phyloP scores from a whole-genome alignment of 306 rosid genomes.

The Hippophae rhamnoides region DNA sequence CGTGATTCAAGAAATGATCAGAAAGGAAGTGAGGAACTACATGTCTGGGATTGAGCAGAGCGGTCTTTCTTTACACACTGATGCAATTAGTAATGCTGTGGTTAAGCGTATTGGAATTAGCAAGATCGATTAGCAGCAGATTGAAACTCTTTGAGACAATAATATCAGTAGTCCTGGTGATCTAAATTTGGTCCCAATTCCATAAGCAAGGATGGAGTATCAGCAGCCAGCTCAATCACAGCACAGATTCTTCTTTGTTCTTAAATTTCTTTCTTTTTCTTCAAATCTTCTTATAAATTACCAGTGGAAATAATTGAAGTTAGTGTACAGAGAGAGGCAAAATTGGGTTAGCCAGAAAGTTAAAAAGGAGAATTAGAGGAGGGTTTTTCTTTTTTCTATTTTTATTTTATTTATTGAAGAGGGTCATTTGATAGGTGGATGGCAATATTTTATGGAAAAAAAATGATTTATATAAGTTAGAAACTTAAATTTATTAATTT shows the following conservation, averaged over 20 bases:
- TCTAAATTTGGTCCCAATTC: conserved; percentile 1
- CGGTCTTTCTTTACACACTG: conserved; percentile 45
- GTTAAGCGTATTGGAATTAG: conserved; percentile 47
- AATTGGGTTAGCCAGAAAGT: conserved; percentile 8
- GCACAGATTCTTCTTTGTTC: conserved; percentile 8
- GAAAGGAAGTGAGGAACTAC: conserved; percentile 62
- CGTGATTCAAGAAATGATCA: conserved; percentile 74
- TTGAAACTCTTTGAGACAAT: not conserved
- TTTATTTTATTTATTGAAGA: too few species aligned
- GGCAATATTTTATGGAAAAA: too few species aligned
- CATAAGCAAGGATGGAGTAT: not conserved
- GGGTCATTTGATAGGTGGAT: too few species aligned
- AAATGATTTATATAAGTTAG: too few species aligned
- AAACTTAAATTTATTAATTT: too few species aligned
- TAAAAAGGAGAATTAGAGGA: too few species aligned
- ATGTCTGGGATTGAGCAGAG: conserved; percentile 65
- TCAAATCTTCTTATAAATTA: conserved; percentile 12
- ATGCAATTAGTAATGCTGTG: conserved; percentile 49
- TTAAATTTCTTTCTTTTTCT: conserved; percentile 1
- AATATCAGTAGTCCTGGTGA: conserved; percentile 6
- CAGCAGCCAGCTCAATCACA: not conserved
- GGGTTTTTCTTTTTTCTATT: too few species aligned
- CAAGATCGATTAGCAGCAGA: conserved; percentile 34
- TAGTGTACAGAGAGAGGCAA: conserved; percentile 35
- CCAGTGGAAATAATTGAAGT: conserved; percentile 32